Evolutionary conservation across 306 rosid species (phyloP), one percentile per base, ranked within the genome.

Genomic region (Gynostemma pentaphyllum): DNA sequence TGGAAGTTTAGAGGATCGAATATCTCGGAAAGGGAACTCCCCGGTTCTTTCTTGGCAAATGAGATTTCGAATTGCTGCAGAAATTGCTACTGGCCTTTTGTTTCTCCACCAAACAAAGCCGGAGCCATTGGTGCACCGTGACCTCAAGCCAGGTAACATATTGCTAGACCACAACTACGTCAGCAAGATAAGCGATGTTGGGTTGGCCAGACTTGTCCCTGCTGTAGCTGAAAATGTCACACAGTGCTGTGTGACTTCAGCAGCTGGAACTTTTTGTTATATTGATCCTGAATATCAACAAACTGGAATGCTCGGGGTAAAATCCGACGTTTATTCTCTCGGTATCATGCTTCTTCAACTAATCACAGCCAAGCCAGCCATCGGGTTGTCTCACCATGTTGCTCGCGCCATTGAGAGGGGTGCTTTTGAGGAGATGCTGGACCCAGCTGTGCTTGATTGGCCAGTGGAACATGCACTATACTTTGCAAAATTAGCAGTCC

Each of bases 221-320:
- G 90, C 80, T 0, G 80, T 81, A 3, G 96, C 96, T 1, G 99
- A 81, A 52, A 88, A 92, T 32, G 83, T 63, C 15, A 88, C 99
- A 22, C 99, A 88, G 54, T 92, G 72, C 75, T 49, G 66, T 41
- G 66, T 84, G 85, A 92, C 99, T 13, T 75, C 95, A 4, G 70
- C 99, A 24, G 99, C 99, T 0, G 99, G 99, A 75, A 88, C 96
- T 4, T 92, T 88, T 69, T 92, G 99, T 75, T 92, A 92, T n/a
- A 92, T 92, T 11, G 99, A 88, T 72, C 99, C 99, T 0, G 99
- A 92, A 74, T 92, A 92, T 78, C 99, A 88, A 36, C 95, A 92
- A 69, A 86, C 94, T 28, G 99, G 99, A 66, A 79, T 92, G 85
- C 85, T 92, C 16, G 95, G 99, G 0, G 96, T 88, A 12, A 88